Base-by-base conservation (phyloP, 441 rosid species). In the Daphne laureola region DNA sequence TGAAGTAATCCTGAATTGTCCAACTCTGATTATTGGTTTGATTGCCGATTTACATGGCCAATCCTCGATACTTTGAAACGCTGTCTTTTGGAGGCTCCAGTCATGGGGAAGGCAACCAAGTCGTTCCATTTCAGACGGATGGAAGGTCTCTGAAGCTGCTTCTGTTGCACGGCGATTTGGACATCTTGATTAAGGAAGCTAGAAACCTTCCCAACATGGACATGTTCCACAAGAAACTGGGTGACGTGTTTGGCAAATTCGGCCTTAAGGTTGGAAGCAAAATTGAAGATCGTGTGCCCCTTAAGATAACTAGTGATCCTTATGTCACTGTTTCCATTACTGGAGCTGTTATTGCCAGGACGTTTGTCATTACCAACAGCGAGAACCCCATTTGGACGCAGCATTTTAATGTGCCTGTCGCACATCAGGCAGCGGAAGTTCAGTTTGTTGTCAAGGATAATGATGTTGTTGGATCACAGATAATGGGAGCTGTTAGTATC, bases 311-410 rank as follows among this genome's bases (percentile, higher is more conserved):
- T 8, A 83, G 90, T 46, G 86, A 83, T 71, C 90, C 90, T 13
- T 83, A 80, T 49, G 90, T 80, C 4, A 76, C 79, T 5, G 55
- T 83, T 43, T 74, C 82, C 2, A 52, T 80, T 14, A 46, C 69
- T 17, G 75, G 68, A 62, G 90, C 90, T 61, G 79, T 76, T 3
- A 66, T 83, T 45, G 90, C 68, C 7, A 67, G 79, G 61, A 83
- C 90, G 16, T 83, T 72, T n/a, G 90, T 83, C 43, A 76, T 83
- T 27, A 67, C 65, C 55, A 80, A 80, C 43, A 52, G 59, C 6
- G 90, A 83, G 69, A 72, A 76, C 66, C 90, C 90, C 1, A 78
- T 65, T 12, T 83, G 86, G 86, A 74, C 58, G 79, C 86, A 83
- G 70, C 86, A 78, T 66, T 83, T 83, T 17, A 50, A 67, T 59